Percentiles rank a stretch among this genome's conserved stretches.
Evolutionary conservation across 805 yeast genomes (phyloP).

Genomic region (Starmerella etchellsii): DNA sequence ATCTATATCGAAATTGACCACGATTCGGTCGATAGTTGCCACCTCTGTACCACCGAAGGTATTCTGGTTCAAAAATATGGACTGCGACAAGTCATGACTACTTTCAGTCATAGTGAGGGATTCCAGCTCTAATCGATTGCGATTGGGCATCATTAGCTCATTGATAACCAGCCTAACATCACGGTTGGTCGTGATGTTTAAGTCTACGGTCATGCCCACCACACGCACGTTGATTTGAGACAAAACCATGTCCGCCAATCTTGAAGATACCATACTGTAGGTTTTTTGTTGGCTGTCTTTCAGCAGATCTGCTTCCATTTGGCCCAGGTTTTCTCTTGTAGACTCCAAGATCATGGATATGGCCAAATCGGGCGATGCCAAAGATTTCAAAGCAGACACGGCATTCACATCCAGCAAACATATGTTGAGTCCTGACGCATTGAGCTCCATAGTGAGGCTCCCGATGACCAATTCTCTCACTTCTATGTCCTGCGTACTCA

Average conservation of each 20-base stretch:
- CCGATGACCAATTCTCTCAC: conserved; percentile 50
- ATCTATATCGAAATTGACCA: conserved; percentile 4
- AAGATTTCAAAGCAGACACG: conserved; percentile 20
- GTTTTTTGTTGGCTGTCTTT: not conserved
- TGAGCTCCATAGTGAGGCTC: conserved; percentile 43
- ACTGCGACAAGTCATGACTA: not conserved
- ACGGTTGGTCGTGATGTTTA: not conserved
- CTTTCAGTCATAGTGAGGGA: conserved; percentile 1
- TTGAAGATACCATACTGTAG: conserved; percentile 14
- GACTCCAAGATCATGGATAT: conserved; percentile 18
- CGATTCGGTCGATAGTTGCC: conserved; percentile 8
- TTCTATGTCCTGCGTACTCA: conserved; percentile 46
- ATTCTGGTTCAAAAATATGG: not conserved
- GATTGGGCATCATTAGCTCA: conserved; percentile 7
- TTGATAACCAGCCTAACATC: conserved; percentile 2
- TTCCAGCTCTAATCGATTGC: conserved; percentile 9
- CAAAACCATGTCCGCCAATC: conserved; percentile 31
- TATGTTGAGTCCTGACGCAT: conserved; percentile 55
- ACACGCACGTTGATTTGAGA: conserved; percentile 24
- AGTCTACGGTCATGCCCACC: conserved; percentile 3
- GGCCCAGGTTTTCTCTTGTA: conserved; percentile 10
- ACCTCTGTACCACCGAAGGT: not conserved
- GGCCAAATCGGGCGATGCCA: conserved; percentile 18
- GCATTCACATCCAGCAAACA: conserved; percentile 44
- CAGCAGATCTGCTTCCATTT: not conserved